Base-by-base conservation (phyloP, 78 protist genomes). In the Paulinella micropora region DNA sequence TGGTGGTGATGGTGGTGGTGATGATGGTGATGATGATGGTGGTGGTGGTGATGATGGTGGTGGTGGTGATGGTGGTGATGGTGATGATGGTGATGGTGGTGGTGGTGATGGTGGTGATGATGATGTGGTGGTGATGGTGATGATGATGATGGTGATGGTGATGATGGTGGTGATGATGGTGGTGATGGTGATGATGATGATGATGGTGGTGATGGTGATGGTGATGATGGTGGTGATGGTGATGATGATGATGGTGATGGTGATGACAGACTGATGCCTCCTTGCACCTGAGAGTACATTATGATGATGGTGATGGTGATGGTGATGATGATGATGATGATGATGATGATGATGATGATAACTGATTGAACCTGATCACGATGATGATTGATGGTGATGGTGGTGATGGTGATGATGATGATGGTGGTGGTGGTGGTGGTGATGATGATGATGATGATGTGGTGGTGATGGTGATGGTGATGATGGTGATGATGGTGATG, bases 361-460 rank as follows among this genome's bases (percentile, higher is more conserved):
- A 64, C 23, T 15, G 23, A 28, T 64, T 64, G 77, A 23, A 64
- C n/a, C n/a, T n/a, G n/a, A n/a, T n/a, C n/a, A n/a, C n/a, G n/a
- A n/a, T n/a, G n/a, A n/a, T n/a, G n/a, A n/a, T 4, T 79, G 84
- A 79, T 79, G 84, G 9, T 79, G 84, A 79, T 79, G 84, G 9
- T 79, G 84, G 9, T 79, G 84, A 79, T 79, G 84, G 9, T 79
- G 84, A 79, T 34, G 84, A 79, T 79, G 84, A 79, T 79, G 84
- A 79, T 34, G 35, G n/a, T n/a, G n/a, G n/a, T n/a, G n/a, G 4
- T 34, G 32, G 4, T n/a, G 35, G 9, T 79, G 84, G 15, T n/a
- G 84, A 79, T 79, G 84, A 79, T 79, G 84, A 34, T n/a, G 39
- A 34, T 34, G 84, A 34, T 79, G 84, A n/a, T 41, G 9, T 79